A percentile compares a stretch with the other conserved stretches of the same genome.
These are phyloP conservation scores for Bryoglossum gracile DNA, from an alignment of 495 filamentous ascomycete genomes.

Conservation along the genomic window DNA sequence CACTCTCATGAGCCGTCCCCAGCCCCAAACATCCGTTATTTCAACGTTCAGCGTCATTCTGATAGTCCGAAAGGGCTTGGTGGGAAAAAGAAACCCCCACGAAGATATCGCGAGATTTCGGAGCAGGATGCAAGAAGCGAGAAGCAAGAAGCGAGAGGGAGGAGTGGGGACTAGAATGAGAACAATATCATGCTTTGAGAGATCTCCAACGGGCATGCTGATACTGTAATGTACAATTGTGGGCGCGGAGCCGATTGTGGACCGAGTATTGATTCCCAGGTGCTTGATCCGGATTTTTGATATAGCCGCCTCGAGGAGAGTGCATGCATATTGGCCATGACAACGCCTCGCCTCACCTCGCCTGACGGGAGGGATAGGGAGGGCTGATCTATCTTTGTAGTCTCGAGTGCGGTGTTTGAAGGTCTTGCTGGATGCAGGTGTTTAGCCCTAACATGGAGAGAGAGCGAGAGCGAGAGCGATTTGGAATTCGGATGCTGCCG, in stretches of 20 bases:
- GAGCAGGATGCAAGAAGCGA: neutral
- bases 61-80: neutral
- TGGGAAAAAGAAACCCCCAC: neutral
- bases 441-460: neutral
- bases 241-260: neutral
- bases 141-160: neutral
- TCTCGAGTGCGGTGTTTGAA: neutral
- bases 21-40: neutral
- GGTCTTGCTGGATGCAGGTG: neutral
- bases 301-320: constrained; percentile 14
- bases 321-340: neutral
- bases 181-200: neutral
- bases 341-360: too few relatives aligned
- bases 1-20: too few relatives aligned
- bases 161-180: too few relatives aligned
- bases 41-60: neutral
- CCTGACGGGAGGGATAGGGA: neutral
- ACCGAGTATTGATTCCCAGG: neutral
- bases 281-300: constrained; percentile 1
- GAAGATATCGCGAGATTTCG: neutral
- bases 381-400: neutral
- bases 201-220: neutral
- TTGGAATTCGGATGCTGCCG: constrained; percentile 1
- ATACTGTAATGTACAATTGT: neutral
- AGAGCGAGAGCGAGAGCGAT: neutral